Percentiles rank a stretch among this genome's conserved stretches.
Conservation (phyloP, 345 rosid species). For the Brassica cretica region DNA sequence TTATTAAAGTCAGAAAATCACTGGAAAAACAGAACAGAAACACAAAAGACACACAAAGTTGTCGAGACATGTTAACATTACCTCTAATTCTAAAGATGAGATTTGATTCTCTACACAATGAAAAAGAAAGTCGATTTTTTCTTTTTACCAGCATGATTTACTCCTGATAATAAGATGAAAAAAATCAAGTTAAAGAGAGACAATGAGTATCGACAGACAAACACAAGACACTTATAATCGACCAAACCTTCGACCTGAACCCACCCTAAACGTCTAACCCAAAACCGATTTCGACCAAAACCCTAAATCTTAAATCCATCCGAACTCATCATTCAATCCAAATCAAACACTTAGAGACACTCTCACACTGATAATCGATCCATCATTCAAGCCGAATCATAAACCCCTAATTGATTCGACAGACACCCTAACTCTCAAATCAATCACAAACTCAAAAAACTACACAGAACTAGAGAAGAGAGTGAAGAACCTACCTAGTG, state of each 20-base stretch:
- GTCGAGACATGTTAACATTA: no score
- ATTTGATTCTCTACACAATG: neutral
- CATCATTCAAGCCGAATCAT: neutral
- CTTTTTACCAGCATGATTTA: no score
- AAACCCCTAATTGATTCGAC: neutral
- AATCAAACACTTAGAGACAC: neutral
- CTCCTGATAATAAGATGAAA: neutral
- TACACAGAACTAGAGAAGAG: neutral
- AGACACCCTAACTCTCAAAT: neutral
- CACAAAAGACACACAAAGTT: neutral
- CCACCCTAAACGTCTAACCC: neutral
- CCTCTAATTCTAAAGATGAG: neutral
- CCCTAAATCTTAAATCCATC: neutral
- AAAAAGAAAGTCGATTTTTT: neutral
- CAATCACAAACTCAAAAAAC: neutral
- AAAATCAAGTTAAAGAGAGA: neutral
- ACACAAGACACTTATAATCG: neutral
- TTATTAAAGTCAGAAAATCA: neutral
- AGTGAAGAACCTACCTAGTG: neutral
- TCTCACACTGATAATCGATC: neutral
- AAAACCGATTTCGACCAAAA: neutral
- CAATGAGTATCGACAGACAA: neutral
- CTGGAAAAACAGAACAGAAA: no score
- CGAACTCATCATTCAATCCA: neutral
- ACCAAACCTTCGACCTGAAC: neutral